Percentiles rank a stretch among this genome's conserved stretches.
Conservation (phyloP, 306 rosid genomes). For the Pyrus bretschneideri region DNA sequence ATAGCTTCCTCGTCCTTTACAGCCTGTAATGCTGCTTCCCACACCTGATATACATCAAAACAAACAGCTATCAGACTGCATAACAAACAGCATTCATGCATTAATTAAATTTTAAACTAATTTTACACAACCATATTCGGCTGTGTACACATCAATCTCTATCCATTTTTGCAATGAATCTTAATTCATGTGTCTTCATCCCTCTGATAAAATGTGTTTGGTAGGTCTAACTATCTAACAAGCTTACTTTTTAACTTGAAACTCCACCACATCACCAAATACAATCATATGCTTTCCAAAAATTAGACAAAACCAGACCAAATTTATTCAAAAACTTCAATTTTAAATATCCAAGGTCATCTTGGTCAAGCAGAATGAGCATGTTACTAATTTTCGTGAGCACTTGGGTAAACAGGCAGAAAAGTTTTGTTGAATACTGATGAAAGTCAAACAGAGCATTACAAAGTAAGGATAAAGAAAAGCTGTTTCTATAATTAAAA, state of each 20-base stretch:
- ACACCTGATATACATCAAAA: slow-evolving; percentile 35
- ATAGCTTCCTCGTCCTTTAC: slow-evolving; percentile 73
- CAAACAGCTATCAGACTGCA: slow-evolving; percentile 6
- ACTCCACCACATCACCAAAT: slow-evolving; percentile 7
- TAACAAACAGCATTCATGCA: neutral
- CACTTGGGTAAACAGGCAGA: neutral
- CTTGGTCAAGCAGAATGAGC: neutral
- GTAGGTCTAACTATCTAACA: neutral
- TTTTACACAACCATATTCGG: neutral
- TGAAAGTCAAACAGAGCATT: neutral
- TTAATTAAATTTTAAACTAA: neutral
- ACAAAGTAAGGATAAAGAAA: neutral
- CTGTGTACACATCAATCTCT: neutral
- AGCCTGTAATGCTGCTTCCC: slow-evolving; percentile 66
- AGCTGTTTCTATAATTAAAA: neutral
- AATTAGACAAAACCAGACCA: neutral
- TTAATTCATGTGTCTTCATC: neutral
- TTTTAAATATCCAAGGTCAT: neutral
- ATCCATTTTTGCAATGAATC: neutral
- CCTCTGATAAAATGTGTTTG: neutral
- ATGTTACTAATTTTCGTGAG: neutral
- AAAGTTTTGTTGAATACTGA: neutral
- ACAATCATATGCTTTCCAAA: neutral
- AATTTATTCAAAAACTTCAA: neutral
- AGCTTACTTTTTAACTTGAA: neutral